Evolutionary conservation across 768 basidiomycete species (phyloP), one percentile per base, ranked within the genome.

Genomic region (Boletus patriciae): DNA sequence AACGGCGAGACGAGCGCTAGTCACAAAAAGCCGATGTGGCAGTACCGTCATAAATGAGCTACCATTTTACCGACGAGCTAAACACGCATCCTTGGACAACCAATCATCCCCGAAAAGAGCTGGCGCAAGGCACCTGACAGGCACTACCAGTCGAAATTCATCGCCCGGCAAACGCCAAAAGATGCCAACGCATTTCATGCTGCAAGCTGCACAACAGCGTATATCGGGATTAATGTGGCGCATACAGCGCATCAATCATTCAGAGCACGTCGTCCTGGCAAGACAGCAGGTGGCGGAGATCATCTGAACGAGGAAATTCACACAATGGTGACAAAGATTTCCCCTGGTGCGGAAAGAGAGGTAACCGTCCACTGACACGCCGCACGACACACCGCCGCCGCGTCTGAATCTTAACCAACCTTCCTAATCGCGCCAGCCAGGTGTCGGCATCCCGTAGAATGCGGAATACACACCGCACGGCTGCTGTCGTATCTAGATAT

Each of bases 361-460:
- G 51, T 19, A 38, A 25, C 31, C 38, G 25, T 46, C 37, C 53
- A 55, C 25, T 25, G 25, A 25, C 4, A 25, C 46, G 57, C 61
- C 25, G 38, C 61, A 58, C 29, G 13, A 61, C 52, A 44, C 55
- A 52, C 43, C 21, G 41, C 51, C 25, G 33, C 45, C 47, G 38
- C 18, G 27, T 46, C 50, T 25, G 6, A 44, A 37, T 46, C 52
- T 51, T 51, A 49, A n/a, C 31, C 61, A 62, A 53, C 52, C 29
- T 37, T 12, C 4, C 34, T 31, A 33, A 50, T 44, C n/a, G 33
- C 23, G 27, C 16, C 52, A 37, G 11, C 27, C 3, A 46, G 21
- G 27, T 66, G 47, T 63, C 61, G 58, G 54, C 66, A 66, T 66
- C 56, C 64, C 60, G 51, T 55, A 34, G 21, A 37, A 54, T 51